These are phyloP conservation scores for Proteromonas lacertae DNA, from an alignment of 352 stramenopile species.

Conservation along the genomic window DNA sequence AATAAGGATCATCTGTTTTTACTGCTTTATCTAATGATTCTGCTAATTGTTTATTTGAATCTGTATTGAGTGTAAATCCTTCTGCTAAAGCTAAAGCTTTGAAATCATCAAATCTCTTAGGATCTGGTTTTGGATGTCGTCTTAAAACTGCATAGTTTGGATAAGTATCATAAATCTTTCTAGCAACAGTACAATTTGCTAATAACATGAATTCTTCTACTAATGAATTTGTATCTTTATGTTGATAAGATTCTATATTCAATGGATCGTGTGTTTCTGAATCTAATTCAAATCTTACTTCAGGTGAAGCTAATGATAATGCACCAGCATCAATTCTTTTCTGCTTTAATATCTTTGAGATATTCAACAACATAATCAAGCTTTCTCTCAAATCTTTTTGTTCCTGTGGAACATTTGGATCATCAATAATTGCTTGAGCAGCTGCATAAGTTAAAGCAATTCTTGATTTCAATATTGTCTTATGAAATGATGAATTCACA, in stretches of 20 bases:
- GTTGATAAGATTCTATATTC: slow-evolving; percentile 79
- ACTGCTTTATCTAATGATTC: slow-evolving; percentile 46
- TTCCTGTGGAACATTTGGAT: slow-evolving; percentile 17
- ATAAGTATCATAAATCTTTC: slow-evolving; percentile 40
- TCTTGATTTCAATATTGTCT: slow-evolving; percentile 82
- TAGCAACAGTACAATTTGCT: slow-evolving; percentile 82
- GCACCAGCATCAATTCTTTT: slow-evolving; percentile 73
- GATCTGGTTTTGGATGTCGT: slow-evolving; percentile 61
- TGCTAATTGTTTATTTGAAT: slow-evolving; percentile 21
- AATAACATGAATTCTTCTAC: slow-evolving; percentile 99
- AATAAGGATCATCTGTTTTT: slow-evolving; percentile 51
- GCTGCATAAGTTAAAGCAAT: slow-evolving; percentile 80
- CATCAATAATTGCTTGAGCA: slow-evolving; percentile 72
- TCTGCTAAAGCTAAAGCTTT: slow-evolving; percentile 4
- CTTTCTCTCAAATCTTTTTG: slow-evolving; percentile 4
- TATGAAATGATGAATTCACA: slow-evolving; percentile 60
- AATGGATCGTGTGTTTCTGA: slow-evolving; percentile 89
- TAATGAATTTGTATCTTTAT: slow-evolving; percentile 41
- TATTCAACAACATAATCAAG: slow-evolving; percentile 48
- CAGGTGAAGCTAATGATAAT: slow-evolving; percentile 73
- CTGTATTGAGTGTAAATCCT: slow-evolving; percentile 27
- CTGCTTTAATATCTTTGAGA: slow-evolving; percentile 47
- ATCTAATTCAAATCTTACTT: slow-evolving; percentile 81
- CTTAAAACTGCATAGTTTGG: slow-evolving; percentile 69
- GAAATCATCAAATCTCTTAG: slow-evolving; percentile 25